phyloP scores from a whole-genome alignment of 331 rosid species.

The Ulmus americana region DNA sequence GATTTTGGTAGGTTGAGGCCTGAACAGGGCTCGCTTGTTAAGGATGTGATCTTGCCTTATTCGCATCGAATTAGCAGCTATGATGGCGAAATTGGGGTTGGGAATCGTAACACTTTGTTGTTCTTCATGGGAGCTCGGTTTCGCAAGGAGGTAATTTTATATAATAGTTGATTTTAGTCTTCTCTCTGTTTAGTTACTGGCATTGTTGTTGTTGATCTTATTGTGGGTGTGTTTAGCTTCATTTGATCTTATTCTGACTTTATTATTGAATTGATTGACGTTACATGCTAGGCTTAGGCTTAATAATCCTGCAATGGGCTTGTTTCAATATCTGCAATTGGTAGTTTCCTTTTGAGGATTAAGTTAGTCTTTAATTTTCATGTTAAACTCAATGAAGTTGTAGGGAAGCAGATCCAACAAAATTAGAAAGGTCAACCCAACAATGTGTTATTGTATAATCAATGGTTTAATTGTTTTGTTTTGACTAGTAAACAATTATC shows the following conservation, averaged over 20 bases:
- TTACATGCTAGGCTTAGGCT: not conserved
- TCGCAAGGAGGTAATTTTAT: conserved; percentile 70
- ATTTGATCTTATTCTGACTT: not conserved
- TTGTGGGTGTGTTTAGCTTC: not conserved
- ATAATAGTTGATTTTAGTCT: not conserved
- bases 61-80: conserved; percentile 65
- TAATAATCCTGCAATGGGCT: not conserved
- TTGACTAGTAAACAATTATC: not conserved
- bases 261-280: too few species aligned
- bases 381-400: not conserved
- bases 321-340: not conserved
- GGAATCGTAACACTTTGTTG: conserved; percentile 54
- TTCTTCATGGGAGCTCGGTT: conserved; percentile 93
- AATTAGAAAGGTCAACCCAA: not conserved
- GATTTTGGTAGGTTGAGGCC: conserved; percentile 74
- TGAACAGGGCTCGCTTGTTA: conserved; percentile 81
- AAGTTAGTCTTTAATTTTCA: not conserved
- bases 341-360: not conserved
- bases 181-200: not conserved
- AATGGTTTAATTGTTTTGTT: not conserved
- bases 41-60: conserved; percentile 80
- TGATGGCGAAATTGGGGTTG: conserved; percentile 43
- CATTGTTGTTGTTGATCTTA: not conserved
- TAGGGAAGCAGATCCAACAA: not conserved
- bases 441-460: not conserved